Conservation (phyloP, 208 protist species). For the Acanthamoeba royreba region DNA sequence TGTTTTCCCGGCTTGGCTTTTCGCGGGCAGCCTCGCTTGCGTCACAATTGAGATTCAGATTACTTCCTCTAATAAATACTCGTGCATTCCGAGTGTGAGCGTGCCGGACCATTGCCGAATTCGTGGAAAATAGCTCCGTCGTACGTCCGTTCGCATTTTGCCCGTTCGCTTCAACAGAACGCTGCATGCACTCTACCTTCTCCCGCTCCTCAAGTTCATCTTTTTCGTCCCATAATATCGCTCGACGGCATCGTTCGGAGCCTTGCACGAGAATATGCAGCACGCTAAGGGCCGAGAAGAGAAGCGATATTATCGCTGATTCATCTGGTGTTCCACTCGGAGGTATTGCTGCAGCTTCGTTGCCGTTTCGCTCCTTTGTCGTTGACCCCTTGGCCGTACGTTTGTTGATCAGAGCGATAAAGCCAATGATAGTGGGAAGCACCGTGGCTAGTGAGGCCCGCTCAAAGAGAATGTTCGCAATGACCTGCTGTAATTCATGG, state of each 20-base stretch:
- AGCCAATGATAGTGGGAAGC: not conserved
- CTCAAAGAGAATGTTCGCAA: not conserved
- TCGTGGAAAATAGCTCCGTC: too few relatives aligned
- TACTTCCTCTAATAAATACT: too few relatives aligned
- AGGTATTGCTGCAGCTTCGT: not conserved
- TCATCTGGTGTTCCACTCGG: not conserved
- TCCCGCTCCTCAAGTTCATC: not conserved
- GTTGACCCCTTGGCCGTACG: not conserved
- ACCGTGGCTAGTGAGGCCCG: not conserved
- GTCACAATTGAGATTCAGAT: too few relatives aligned
- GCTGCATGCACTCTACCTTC: not conserved
- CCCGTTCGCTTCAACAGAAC: too few relatives aligned
- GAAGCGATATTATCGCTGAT: not conserved
- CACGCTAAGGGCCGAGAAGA: not conserved
- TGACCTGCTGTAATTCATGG: not conserved
- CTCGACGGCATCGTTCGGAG: not conserved
- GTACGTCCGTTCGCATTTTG: too few relatives aligned
- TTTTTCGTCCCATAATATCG: not conserved
- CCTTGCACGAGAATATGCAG: not conserved
- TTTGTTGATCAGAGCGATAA: not conserved
- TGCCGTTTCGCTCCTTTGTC: not conserved
- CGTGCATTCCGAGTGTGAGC: too few relatives aligned
- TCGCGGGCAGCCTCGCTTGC: not conserved
- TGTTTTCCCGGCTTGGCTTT: too few relatives aligned
- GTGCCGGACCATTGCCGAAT: too few relatives aligned